These are phyloP conservation scores for Neofusicoccum sp. DNA, from an alignment of 2,329 filamentous ascomycete species.

Conservation along the genomic window DNA sequence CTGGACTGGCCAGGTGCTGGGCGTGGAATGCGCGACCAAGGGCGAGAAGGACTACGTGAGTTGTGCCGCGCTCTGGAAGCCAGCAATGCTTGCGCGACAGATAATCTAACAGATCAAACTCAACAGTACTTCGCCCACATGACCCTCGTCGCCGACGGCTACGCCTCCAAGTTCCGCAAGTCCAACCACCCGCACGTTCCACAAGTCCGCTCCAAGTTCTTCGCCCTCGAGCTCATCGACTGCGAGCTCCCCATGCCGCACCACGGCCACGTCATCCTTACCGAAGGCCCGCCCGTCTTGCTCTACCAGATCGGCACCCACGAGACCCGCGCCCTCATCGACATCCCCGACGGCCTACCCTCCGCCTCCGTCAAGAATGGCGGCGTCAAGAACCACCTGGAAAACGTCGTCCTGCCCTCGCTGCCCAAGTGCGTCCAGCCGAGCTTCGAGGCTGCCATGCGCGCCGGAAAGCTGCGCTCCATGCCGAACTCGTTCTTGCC, in stretches of 20 bases:
- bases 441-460: conserved; percentile 72
- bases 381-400: conserved; percentile 81
- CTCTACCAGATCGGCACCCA: conserved; percentile 96
- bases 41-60: conserved; percentile 57
- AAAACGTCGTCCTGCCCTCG: conserved; percentile 73
- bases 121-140: conserved; percentile 78
- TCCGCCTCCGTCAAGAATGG: conserved; percentile 71
- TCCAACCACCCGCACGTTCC: conserved; percentile 67
- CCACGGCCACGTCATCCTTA: conserved; percentile 86
- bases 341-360: conserved; percentile 76
- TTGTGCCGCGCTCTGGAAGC: not conserved
- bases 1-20: conserved; percentile 70
- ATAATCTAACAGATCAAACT: not conserved
- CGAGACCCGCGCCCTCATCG: conserved; percentile 87
- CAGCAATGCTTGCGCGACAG: not conserved
- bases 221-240: conserved; percentile 88
- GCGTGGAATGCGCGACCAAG: conserved; percentile 73
- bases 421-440: conserved; percentile 72
- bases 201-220: conserved; percentile 81
- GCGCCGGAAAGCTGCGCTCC: conserved; percentile 71
- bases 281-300: conserved; percentile 73
- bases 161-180: conserved; percentile 87
- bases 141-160: conserved; percentile 89
- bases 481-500: conserved; percentile 98
- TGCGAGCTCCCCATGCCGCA: conserved; percentile 70